Conservation (phyloP, 306 rosid genomes). For the Alnus rubra region DNA sequence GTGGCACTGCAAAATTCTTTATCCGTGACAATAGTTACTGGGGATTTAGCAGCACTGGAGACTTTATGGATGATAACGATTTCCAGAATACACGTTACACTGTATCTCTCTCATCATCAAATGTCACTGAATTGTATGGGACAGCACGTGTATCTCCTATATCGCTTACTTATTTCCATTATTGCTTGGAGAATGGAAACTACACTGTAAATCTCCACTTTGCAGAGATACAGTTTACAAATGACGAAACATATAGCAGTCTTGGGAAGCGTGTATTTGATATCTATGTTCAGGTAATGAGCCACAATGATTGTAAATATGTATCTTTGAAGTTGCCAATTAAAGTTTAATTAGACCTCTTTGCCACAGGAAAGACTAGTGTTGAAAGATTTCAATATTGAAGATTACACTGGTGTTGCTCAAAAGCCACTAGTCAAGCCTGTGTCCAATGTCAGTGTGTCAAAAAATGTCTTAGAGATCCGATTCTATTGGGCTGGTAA, state of each 20-base stretch:
- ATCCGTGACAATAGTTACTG: constrained; percentile 29
- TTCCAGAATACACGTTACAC: constrained; percentile 41
- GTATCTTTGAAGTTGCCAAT: constrained; percentile 17
- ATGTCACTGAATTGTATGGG: constrained; percentile 44
- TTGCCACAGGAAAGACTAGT: constrained; percentile 50
- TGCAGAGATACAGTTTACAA: constrained; percentile 63
- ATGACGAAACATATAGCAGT: constrained; percentile 44
- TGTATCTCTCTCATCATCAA: constrained; percentile 36
- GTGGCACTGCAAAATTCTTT: constrained; percentile 39
- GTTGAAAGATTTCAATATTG: constrained; percentile 57
- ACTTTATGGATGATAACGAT: constrained; percentile 50
- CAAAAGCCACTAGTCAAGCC: constrained; percentile 37
- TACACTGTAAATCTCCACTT: constrained; percentile 63
- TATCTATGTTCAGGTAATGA: constrained; percentile 65
- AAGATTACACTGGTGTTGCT: constrained; percentile 42
- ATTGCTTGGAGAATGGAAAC: constrained; percentile 70
- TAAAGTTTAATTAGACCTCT: constrained; percentile 14
- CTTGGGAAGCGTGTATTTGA: constrained; percentile 66
- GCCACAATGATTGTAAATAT: background rate
- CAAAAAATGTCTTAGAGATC: constrained; percentile 54
- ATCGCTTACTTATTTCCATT: constrained; percentile 67
- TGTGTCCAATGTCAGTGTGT: constrained; percentile 38
- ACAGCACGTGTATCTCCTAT: constrained; percentile 64
- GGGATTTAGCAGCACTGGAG: constrained; percentile 59
- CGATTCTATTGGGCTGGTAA: constrained; percentile 64